Evolutionary conservation across 1,284 basidiomycete genomes (phyloP).

Genomic region (Kwoniella shivajii): DNA sequence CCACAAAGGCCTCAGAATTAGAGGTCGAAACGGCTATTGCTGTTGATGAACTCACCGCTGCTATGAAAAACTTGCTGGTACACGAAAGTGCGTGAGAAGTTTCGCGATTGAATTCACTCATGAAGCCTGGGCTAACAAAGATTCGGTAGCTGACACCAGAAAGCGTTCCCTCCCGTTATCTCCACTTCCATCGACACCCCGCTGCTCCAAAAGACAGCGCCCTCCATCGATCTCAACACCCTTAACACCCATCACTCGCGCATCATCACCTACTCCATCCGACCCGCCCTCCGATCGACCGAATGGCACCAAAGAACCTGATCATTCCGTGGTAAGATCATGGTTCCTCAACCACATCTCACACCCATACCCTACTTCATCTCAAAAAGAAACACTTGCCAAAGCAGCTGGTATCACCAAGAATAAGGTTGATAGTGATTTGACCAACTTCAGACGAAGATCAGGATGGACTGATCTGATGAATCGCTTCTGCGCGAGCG

Average conservation of each 20-base stretch:
- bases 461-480: conserved; percentile 38
- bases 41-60: not conserved
- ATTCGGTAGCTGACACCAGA: no score
- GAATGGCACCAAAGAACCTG: conserved; percentile 1
- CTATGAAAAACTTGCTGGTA: not conserved
- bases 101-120: no score
- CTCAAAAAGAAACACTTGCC: conserved; percentile 28
- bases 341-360: conserved; percentile 39
- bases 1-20: not conserved
- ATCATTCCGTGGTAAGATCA: conserved; percentile 25
- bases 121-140: no score
- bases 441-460: conserved; percentile 43
- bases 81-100: not conserved
- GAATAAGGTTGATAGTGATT: conserved; percentile 32
- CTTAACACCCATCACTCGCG: not conserved
- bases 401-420: conserved; percentile 18
- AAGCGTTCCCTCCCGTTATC: not conserved
- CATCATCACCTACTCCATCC: not conserved
- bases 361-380: conserved; percentile 32
- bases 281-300: not conserved
- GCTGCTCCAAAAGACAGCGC: not conserved
- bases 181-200: not conserved
- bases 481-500: conserved; percentile 21
- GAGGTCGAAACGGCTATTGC: not conserved
- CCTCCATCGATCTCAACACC: not conserved